Evolutionary conservation across 2,329 filamentous ascomycete genomes (phyloP).

Genomic region (Pseudogymnoascus sp.): DNA sequence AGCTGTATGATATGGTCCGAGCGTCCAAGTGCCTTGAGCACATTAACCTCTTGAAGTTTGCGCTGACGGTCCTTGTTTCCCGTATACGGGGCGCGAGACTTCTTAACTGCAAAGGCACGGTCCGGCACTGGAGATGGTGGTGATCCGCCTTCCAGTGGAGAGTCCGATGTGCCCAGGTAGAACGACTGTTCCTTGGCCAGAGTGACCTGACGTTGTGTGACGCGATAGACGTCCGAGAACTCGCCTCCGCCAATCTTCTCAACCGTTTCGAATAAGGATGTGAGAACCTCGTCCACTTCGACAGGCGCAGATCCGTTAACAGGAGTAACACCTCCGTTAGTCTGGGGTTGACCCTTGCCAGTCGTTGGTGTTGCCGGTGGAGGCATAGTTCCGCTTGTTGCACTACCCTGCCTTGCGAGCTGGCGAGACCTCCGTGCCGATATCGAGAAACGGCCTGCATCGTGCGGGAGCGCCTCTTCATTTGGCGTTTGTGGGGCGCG

Average conservation of each 20-base stretch:
- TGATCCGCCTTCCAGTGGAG: conserved; percentile 41
- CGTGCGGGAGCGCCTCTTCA: conserved; percentile 66
- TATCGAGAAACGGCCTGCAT: conserved; percentile 77
- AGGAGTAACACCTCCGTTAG: conserved; percentile 58
- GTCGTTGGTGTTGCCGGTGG: conserved; percentile 78
- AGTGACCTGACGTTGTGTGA: conserved; percentile 42
- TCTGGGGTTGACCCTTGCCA: conserved; percentile 45
- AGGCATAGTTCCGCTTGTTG: conserved; percentile 39
- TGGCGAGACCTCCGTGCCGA: conserved; percentile 46
- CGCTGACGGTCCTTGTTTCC: conserved; percentile 73
- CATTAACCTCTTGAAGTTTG: conserved; percentile 76
- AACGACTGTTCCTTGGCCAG: conserved; percentile 37
- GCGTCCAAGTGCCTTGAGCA: conserved; percentile 68
- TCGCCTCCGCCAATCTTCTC: conserved; percentile 79
- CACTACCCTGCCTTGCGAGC: conserved; percentile 21
- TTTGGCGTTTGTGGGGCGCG: conserved; percentile 70
- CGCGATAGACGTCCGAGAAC: conserved; percentile 87
- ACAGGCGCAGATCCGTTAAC: conserved; percentile 63
- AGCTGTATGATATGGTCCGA: conserved; percentile 82
- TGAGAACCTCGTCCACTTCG: conserved; percentile 69
- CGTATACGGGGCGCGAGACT: conserved; percentile 71
- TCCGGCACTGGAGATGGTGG: conserved; percentile 47
- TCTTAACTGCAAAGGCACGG: conserved; percentile 86
- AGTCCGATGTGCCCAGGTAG: conserved; percentile 34
- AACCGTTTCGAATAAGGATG: conserved; percentile 71